Base-by-base conservation (phyloP, 192 early-diverging fungal genomes). In the Backusella tarrabulga region DNA sequence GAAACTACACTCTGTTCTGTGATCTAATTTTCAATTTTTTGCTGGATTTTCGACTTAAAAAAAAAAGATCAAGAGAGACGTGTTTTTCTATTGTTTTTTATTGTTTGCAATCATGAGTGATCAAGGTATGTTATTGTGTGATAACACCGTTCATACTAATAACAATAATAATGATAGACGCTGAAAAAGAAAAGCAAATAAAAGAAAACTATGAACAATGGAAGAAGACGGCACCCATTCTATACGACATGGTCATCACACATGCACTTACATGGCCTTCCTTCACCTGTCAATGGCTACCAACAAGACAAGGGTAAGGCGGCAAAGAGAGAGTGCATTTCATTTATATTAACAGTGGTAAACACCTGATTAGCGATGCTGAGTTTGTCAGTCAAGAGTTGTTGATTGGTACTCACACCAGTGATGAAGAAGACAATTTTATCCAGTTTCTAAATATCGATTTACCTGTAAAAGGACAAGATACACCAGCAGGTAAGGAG, bases 221-320 rank as follows among this genome's bases (percentile, higher is more conserved):
- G 98, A 99, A 99, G 80, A 98, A 98, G 87, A 98, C 98, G 86
- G 93, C 93, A 17, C 97, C 97, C 29, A 96, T 98, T 76, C 90
- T 99, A 35, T 99, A 99, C 83, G 98, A 98, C 86, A 89, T 96
- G 36, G 93, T 99, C 14, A 93, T 99, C 23, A 98, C 98, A 6
- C 96, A 98, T 75, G 96, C 96, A 15, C 86, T 99, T n/a, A 96
- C 97, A 78, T 99, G 98, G 98, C 98, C 98, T 7, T 94, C 95
- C 40, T 86, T 99, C 68, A 99, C 98, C 21, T 91, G 91, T 72
- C 98, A 99, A 84, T 99, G 98, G 98, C 86, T 98, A 70, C 97
- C 97, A 0, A 94, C 97, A 77, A 88, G 93, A 38, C 91, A 96
- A 82, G 85, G 84, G 93, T 93, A 88, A 17, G 76, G 34, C 23